Base-by-base conservation (phyloP, 1,284 basidiomycete species). In the Irpex sp. region DNA sequence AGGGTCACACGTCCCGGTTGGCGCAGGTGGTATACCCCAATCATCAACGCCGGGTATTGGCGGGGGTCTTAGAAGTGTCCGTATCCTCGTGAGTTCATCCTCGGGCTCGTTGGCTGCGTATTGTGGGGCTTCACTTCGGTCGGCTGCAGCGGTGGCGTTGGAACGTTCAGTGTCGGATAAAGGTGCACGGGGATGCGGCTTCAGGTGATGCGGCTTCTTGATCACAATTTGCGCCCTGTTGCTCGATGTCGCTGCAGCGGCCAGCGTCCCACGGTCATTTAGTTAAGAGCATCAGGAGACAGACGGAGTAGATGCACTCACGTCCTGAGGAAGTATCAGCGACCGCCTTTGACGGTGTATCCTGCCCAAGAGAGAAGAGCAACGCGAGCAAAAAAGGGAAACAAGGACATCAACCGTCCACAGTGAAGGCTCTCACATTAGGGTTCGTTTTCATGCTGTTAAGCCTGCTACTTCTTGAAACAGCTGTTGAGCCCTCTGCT, bases 21-120 rank as follows among this genome's bases (percentile, higher is more conserved):
- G 81, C 57, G 81, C 81, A 0, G 84, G 81, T 0, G 92, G 91
- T 65, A 96, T 92, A 4, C 91, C 93, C 92, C 92, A 95, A 69
- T 93, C 85, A 0, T 78, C 79, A 2, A 87, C 68, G 5, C 84
- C 89, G 2, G 81, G 78, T 66, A 90, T 86, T 1, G 84, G 78
- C 9, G 86, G 83, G 2, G 90, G 91, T n/a, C 74, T 77, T 17
- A 92, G 76, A 0, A 89, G 72, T 3, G 75, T 71, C 37, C 88
- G 81, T 38, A 91, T 82, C n/a, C 74, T 78, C 6, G 75, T 64
- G 2, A 87, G 68, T 66, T 87, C 85, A 64, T 85, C 82, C 8
- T 67, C 61, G 66, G 68, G 58, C 68, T 68, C 54, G n/a, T 56
- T 56, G 61, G 58, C 40, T 40, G 68, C 40, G 63, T 66, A 51